Base-by-base conservation (phyloP, 768 basidiomycete species). In the Trametes maxima region DNA sequence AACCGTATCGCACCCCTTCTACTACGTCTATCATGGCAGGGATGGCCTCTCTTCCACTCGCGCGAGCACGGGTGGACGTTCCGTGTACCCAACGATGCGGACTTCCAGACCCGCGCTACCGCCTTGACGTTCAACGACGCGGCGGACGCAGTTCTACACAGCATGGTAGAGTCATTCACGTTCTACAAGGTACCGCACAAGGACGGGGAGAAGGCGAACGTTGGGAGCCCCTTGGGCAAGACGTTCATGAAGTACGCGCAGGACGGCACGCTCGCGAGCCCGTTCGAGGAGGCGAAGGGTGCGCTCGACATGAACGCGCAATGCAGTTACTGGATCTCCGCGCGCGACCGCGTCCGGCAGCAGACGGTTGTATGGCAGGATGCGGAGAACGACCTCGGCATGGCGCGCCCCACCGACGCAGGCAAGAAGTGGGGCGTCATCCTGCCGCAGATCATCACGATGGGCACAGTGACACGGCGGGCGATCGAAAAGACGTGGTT, bases 401-500 rank as follows among this genome's bases (percentile, higher is more conserved):
- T 91, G 43, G 21, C 51, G 16, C 24, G 47, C 19, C 62, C 72
- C 49, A 22, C 50, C 54, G 48, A 67, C 57, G 50, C 68, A 7
- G 65, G 65, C 37, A 74, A 81, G 65, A 89, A 88, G 65, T 89
- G 89, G 80, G 96, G 97, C 16, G 85, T 98, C 65, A 98, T 99
- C 69, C 74, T 98, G 6, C 97, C 96, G 1, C 95, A 97, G 73
- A 90, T 98, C 49, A 90, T 98, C 68, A 91, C 95, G 8, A 99
- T 99, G 97, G 97, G 97, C 14, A 98, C 97, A 0, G 94, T 98
- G 54, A 99, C 96, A 16, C 94, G 95, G 10, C 88, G 95, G 35
- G 95, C 97, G 8, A 96, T 98, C 64, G 97, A 98, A 76, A 92
- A 89, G 75, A 98, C 96, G 2, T 98, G 97, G 97, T 77, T 99